Percentiles rank a stretch among this genome's conserved stretches.
Evolutionary conservation across 2,329 filamentous ascomycete genomes (phyloP).

Genomic region (Daldinia sp.): DNA sequence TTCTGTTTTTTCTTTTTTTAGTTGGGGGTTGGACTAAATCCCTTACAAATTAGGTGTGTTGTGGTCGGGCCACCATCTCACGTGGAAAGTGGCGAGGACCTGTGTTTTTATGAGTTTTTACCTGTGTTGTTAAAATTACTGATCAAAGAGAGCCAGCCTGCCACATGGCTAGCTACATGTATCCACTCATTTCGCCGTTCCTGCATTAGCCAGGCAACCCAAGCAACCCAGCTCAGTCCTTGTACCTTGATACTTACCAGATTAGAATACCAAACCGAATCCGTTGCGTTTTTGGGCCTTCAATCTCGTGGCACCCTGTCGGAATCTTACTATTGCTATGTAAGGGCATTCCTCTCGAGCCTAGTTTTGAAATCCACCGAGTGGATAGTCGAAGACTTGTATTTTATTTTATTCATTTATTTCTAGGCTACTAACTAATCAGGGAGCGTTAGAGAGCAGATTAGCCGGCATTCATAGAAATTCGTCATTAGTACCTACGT

Average conservation of each 20-base stretch:
- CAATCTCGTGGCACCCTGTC: slow-evolving; percentile 6
- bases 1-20: too few relatives aligned
- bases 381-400: slow-evolving; percentile 14
- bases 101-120: too few relatives aligned
- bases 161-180: slow-evolving; percentile 42
- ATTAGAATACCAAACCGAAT: slow-evolving; percentile 29
- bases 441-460: not conserved
- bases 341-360: not conserved
- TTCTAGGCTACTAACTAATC: slow-evolving; percentile 16
- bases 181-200: slow-evolving; percentile 32
- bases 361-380: slow-evolving; percentile 6
- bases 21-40: too few relatives aligned
- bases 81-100: too few relatives aligned
- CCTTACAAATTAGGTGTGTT: too few relatives aligned
- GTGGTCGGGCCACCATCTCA: too few relatives aligned
- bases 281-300: slow-evolving; percentile 6
- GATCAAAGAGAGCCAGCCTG: slow-evolving; percentile 5
- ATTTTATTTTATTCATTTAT: not conserved
- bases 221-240: slow-evolving; percentile 2
- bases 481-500: slow-evolving; percentile 13
- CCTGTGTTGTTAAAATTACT: too few relatives aligned
- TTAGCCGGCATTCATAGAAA: slow-evolving; percentile 3
- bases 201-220: slow-evolving; percentile 39
- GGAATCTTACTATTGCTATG: too few relatives aligned
- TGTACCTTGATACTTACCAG: slow-evolving; percentile 12